Evolutionary conservation across 768 basidiomycete species (phyloP).

Genomic region (Paxillus rubicundulus): DNA sequence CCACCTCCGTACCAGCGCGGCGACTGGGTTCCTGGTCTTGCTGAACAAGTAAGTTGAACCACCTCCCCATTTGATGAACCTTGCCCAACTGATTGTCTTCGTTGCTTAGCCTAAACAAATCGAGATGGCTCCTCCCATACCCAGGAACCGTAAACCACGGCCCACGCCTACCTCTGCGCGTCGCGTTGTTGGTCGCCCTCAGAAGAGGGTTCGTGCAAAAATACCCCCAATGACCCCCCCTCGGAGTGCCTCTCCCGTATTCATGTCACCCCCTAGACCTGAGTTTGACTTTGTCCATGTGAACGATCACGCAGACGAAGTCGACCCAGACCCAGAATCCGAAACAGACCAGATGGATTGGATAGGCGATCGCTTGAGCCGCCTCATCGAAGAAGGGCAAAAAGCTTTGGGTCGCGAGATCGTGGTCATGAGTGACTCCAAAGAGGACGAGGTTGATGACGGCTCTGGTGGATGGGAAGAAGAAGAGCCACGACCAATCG

Average conservation of each 20-base stretch:
- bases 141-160: constrained; percentile 39
- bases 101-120: constrained; percentile 26
- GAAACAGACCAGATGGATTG: constrained; percentile 71
- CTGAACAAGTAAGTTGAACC: constrained; percentile 31
- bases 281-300: constrained; percentile 43
- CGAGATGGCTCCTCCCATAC: constrained; percentile 37
- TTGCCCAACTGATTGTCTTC: constrained; percentile 9
- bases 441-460: constrained; percentile 77
- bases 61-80: not conserved
- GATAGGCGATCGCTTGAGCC: constrained; percentile 68
- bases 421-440: constrained; percentile 70
- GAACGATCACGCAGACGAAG: constrained; percentile 31
- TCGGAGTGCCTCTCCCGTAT: constrained; percentile 25
- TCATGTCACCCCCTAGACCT: constrained; percentile 33
- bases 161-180: constrained; percentile 29
- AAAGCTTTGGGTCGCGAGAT: constrained; percentile 74
- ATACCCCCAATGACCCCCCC: constrained; percentile 24
- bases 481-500: constrained; percentile 34
- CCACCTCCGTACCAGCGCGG: constrained; percentile 69
- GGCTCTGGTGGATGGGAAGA: constrained; percentile 76
- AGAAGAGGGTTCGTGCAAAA: constrained; percentile 33
- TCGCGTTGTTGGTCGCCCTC: constrained; percentile 36
- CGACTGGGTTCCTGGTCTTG: constrained; percentile 48
- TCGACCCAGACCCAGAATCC: constrained; percentile 35
- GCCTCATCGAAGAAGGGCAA: constrained; percentile 76